Conservation (phyloP, 805 yeast genomes). For the Blastobotrys robertii region DNA sequence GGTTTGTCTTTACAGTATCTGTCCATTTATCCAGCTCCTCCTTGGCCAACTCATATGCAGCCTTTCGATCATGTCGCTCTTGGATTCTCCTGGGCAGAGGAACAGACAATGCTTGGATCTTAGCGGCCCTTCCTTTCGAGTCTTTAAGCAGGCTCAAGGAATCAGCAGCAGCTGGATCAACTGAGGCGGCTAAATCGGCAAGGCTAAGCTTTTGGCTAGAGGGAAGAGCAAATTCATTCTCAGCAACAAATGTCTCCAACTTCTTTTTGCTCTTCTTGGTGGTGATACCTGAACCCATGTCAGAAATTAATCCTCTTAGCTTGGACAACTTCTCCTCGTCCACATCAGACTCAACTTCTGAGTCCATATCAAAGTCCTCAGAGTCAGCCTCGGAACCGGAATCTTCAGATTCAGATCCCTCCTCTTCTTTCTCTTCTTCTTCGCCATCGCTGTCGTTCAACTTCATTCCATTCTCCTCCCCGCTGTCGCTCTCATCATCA, state of each 20-base stretch:
- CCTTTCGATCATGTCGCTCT: conserved; percentile 73
- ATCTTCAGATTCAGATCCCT: neutral
- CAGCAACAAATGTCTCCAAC: conserved; percentile 45
- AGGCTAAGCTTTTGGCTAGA: conserved; percentile 55
- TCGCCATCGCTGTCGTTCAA: conserved; percentile 21
- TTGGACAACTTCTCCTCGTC: conserved; percentile 39
- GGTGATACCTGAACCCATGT: conserved; percentile 25
- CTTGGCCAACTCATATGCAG: conserved; percentile 83
- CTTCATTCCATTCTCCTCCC: conserved; percentile 13
- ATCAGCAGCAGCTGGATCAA: conserved; percentile 35
- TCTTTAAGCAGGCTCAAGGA: conserved; percentile 38
- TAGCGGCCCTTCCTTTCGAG: conserved; percentile 24
- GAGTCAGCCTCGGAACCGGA: conserved; percentile 12
- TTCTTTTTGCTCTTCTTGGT: conserved; percentile 35
- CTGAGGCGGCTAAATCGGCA: conserved; percentile 61
- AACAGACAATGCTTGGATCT: conserved; percentile 46
- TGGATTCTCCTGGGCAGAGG: conserved; percentile 85
- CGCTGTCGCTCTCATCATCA: conserved; percentile 15
- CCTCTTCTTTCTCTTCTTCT: conserved; percentile 9
- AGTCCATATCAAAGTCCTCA: conserved; percentile 13
- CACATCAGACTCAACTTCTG: conserved; percentile 42
- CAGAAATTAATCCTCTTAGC: conserved; percentile 28
- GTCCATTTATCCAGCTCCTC: conserved; percentile 85
- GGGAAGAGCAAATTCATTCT: conserved; percentile 63
- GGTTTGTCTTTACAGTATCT: conserved; percentile 66